Conservation (phyloP, 2,329 filamentous ascomycete species). For the Aspergillus sp. region DNA sequence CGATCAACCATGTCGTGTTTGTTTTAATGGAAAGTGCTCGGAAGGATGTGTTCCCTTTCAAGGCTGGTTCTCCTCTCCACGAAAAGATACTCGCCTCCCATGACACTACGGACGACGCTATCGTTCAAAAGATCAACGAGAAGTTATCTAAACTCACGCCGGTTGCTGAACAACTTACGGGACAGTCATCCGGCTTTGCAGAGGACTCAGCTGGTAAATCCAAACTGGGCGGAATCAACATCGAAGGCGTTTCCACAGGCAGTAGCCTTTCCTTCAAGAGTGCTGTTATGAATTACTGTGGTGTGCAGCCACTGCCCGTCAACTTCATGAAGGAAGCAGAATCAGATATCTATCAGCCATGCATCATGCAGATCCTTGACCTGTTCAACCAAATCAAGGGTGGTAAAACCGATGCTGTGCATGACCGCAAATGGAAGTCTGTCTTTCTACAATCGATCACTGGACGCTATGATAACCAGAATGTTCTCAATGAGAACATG, state of each 20-base stretch:
- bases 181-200: constrained; percentile 13
- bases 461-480: constrained; percentile 22
- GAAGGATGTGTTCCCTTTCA: constrained; percentile 27
- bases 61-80: constrained; percentile 21
- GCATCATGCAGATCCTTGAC: constrained; percentile 25
- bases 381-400: constrained; percentile 24
- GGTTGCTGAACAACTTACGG: constrained; percentile 24
- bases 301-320: constrained; percentile 21
- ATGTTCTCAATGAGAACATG: constrained; percentile 25
- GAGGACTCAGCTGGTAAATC: constrained; percentile 3
- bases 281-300: constrained; percentile 25
- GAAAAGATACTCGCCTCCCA: constrained; percentile 18
- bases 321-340: constrained; percentile 25
- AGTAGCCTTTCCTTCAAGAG: constrained; percentile 29
- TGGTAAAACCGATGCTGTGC: constrained; percentile 3
- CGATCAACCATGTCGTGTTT: constrained; percentile 25
- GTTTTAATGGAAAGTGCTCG: constrained; percentile 27
- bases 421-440: constrained; percentile 22
- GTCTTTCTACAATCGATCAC: constrained; percentile 28
- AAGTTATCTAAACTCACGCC: constrained; percentile 21
- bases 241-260: constrained; percentile 22
- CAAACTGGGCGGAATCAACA: constrained; percentile 25
- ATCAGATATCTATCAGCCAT: constrained; percentile 25
- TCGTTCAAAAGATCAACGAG: constrained; percentile 11
- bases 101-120: constrained; percentile 5